A percentile compares a stretch with the other conserved stretches of the same genome.
phyloP scores from a whole-genome alignment of 2,329 filamentous ascomycete genomes.

The Beauveria asiatica region DNA sequence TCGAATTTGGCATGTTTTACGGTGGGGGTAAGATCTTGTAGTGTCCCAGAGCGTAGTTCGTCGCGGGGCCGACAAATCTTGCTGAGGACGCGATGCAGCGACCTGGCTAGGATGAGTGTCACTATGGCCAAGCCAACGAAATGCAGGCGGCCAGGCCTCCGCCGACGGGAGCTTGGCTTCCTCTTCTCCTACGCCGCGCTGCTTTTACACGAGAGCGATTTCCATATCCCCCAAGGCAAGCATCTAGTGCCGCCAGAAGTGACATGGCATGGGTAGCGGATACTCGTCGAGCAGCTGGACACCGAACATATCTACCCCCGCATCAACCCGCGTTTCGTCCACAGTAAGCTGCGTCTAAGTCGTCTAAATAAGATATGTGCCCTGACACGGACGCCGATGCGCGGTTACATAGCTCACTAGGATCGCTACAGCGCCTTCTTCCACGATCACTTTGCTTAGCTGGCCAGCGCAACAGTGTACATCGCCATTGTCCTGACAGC shows the following conservation, averaged over 20 bases:
- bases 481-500: too few species aligned
- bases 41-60: not conserved
- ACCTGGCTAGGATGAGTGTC: not conserved
- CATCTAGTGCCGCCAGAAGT: not conserved
- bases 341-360: not conserved
- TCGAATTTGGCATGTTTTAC: constrained; percentile 9
- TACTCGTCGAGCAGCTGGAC: not conserved
- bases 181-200: constrained; percentile 28
- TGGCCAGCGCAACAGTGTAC: too few species aligned
- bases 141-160: not conserved
- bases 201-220: constrained; percentile 27
- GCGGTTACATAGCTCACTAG: too few species aligned
- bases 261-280: not conserved
- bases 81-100: not conserved
- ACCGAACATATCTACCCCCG: not conserved
- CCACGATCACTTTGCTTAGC: too few species aligned
- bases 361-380: too few species aligned
- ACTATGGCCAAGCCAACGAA: not conserved
- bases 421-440: too few species aligned
- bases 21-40: constrained; percentile 1
- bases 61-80: not conserved
- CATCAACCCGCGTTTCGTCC: not conserved
- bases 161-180: constrained; percentile 14
- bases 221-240: constrained; percentile 20
- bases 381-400: too few species aligned